phyloP scores from a whole-genome alignment of 495 filamentous ascomycete genomes.

The Aspergillus cavernicola region DNA sequence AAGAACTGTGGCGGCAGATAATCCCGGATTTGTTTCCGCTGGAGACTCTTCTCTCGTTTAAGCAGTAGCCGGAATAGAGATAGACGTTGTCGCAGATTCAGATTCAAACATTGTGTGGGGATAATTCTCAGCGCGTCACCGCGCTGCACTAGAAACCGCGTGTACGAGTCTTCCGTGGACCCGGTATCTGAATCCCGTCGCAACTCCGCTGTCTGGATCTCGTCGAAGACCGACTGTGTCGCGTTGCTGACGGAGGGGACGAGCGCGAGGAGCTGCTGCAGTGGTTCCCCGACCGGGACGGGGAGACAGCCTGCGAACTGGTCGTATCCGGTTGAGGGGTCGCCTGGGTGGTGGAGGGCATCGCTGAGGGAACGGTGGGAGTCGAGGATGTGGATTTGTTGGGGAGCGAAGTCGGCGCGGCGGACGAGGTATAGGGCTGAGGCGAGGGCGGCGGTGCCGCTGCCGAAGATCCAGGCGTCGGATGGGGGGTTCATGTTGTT shows the following conservation, averaged over 20 bases:
- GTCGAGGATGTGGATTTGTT: conserved; percentile 1
- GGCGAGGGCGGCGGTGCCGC: conserved; percentile 4
- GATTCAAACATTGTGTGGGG: background rate
- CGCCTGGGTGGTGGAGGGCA: background rate
- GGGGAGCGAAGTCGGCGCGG: background rate
- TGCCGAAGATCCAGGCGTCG: conserved; percentile 14
- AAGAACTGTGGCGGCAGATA: background rate
- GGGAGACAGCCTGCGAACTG: conserved; percentile 5
- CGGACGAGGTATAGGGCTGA: conserved; percentile 1
- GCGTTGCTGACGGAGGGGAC: background rate
- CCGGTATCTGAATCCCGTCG: too few relatives aligned
- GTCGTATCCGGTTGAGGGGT: background rate
- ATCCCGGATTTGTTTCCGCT: background rate
- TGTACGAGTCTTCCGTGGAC: background rate
- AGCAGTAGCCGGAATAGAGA: background rate
- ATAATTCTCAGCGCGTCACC: background rate
- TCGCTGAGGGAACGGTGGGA: background rate
- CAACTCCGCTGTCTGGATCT: background rate
- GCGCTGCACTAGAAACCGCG: background rate
- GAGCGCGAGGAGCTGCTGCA: background rate
- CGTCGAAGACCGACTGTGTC: background rate
- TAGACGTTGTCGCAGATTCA: background rate
- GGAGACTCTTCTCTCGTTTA: background rate
- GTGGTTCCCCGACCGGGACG: background rate
- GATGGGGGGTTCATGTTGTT: too few relatives aligned